Conservation (phyloP, 257 asterid genomes). For the Petrea volubilis region DNA sequence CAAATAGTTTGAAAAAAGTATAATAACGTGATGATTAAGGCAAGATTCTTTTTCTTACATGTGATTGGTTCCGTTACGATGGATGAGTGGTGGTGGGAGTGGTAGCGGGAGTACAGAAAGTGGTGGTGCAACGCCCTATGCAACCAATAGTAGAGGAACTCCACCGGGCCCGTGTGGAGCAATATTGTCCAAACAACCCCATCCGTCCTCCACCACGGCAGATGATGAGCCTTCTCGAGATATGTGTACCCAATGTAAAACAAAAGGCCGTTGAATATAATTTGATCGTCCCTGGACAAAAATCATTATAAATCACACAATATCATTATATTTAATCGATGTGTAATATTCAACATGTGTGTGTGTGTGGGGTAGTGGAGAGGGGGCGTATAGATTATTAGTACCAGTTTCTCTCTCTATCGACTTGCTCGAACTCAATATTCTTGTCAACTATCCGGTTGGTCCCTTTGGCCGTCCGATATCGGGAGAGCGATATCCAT, state of each 20-base stretch:
- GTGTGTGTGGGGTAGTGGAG: too few relatives aligned
- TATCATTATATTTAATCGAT: too few relatives aligned
- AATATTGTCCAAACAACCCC: constrained; percentile 56
- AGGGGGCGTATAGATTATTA: too few relatives aligned
- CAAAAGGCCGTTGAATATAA: constrained; percentile 64
- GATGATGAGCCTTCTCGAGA: constrained; percentile 22
- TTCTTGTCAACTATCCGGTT: constrained; percentile 70
- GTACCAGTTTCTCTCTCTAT: constrained; percentile 79
- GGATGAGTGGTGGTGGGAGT: constrained; percentile 93
- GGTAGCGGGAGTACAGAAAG: constrained; percentile 84
- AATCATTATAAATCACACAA: background rate
- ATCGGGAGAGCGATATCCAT: constrained; percentile 76
- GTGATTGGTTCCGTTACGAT: constrained; percentile 92
- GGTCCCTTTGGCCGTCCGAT: constrained; percentile 69
- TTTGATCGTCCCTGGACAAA: constrained; percentile 79
- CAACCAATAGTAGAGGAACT: constrained; percentile 89
- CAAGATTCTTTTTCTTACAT: constrained; percentile 44
- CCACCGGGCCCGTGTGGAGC: constrained; percentile 77
- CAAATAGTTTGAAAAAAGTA: too few relatives aligned
- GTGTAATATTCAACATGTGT: too few relatives aligned
- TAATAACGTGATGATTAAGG: too few relatives aligned
- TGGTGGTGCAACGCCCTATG: constrained; percentile 96
- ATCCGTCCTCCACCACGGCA: constrained; percentile 72
- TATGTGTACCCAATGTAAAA: constrained; percentile 42
- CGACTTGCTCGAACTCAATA: constrained; percentile 90